These are phyloP conservation scores for Metarhizium anisopliae DNA, from an alignment of 2,329 filamentous ascomycete genomes.

Conservation along the genomic window DNA sequence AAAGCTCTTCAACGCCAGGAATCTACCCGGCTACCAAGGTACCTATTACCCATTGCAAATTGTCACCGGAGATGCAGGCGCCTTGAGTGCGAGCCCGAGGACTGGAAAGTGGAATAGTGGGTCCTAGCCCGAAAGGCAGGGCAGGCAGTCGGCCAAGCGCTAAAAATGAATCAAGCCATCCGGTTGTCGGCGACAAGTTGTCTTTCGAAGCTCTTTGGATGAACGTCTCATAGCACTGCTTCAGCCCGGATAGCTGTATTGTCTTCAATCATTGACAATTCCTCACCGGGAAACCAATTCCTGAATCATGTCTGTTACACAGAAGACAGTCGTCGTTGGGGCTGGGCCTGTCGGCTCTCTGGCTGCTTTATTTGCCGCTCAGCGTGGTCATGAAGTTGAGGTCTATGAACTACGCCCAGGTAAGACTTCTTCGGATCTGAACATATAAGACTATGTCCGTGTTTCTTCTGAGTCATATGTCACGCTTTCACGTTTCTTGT, in stretches of 20 bases:
- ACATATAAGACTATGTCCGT: not conserved
- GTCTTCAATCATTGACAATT: not conserved
- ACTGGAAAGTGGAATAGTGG: not conserved
- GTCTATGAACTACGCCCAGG: constrained; percentile 89
- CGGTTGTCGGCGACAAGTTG: not conserved
- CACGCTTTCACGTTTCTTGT: not conserved
- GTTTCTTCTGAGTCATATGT: not conserved
- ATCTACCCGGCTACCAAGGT: too few species aligned
- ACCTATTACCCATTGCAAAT: too few species aligned
- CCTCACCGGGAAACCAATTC: not conserved
- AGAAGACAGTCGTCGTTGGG: constrained; percentile 78
- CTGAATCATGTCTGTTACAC: not conserved
- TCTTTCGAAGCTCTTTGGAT: not conserved
- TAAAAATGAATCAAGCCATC: not conserved
- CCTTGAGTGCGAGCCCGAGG: not conserved
- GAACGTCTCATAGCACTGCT: not conserved
- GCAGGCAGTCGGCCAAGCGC: not conserved
- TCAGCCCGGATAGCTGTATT: not conserved
- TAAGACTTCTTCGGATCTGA: constrained; percentile 34
- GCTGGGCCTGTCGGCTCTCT: constrained; percentile 90
- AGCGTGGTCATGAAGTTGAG: constrained; percentile 80
- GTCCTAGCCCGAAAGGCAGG: not conserved
- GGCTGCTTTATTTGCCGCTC: constrained; percentile 85
- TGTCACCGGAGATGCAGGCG: not conserved
- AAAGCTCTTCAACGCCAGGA: too few species aligned